These are phyloP conservation scores for Aureobasidium lini DNA, from an alignment of 2,329 filamentous ascomycete species.

Conservation along the genomic window DNA sequence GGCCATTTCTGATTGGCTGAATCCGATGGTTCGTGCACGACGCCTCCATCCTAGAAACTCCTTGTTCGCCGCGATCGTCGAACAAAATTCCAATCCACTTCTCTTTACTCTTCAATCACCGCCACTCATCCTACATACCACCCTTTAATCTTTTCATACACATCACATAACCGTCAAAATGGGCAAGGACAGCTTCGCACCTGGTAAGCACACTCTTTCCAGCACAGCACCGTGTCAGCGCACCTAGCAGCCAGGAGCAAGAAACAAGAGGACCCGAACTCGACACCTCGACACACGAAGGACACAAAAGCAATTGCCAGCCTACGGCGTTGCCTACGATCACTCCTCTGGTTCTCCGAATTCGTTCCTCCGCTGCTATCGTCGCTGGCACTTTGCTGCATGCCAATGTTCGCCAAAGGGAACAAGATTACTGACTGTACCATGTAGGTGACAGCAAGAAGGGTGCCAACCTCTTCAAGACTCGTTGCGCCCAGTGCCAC, in stretches of 20 bases:
- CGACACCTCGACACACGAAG: too few relatives aligned
- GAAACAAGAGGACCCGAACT: background rate
- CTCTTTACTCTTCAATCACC: conserved; percentile 2
- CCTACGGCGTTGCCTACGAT: background rate
- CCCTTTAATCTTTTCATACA: conserved; percentile 9
- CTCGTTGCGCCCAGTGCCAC: conserved; percentile 97
- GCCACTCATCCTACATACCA: conserved; percentile 14
- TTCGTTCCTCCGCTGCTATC: background rate
- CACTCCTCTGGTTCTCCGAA: background rate
- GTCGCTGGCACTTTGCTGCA: background rate
- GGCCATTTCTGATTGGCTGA: background rate
- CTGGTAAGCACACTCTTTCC: conserved; percentile 23
- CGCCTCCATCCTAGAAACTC: conserved; percentile 3
- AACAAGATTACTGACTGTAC: background rate
- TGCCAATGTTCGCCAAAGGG: background rate
- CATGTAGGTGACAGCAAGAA: conserved; percentile 79
- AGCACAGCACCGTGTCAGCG: background rate
- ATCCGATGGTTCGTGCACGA: background rate
- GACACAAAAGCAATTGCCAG: too few relatives aligned
- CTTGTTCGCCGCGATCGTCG: conserved; percentile 8
- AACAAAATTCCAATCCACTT: conserved; percentile 16
- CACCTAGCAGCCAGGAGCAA: background rate
- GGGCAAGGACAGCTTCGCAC: conserved; percentile 32
- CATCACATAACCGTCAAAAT: conserved; percentile 23
- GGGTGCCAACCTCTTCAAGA: conserved; percentile 99